Base-by-base conservation (phyloP, 2,329 filamentous ascomycete genomes). In the Clathrospora elynae region DNA sequence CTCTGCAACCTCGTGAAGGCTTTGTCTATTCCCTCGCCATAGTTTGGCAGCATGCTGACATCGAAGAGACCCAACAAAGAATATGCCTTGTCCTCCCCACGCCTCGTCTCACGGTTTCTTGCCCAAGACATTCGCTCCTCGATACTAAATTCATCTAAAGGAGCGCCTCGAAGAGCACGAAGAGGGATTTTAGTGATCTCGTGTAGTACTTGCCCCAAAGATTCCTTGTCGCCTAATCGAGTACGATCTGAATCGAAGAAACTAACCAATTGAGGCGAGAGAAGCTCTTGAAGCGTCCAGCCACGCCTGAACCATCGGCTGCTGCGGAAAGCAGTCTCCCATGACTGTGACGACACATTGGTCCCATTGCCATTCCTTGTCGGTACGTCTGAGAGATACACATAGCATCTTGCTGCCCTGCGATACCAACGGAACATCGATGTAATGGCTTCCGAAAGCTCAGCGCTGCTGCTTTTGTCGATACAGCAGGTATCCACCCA, bases 401-500 rank as follows among this genome's bases (percentile, higher is more conserved):
- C 45, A 24, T 48, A 48, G 17, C 41, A 48, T 29, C 6, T 9
- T 6, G 14, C 18, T 1, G 45, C 32, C 2, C 34, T 11, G 7
- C 30, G 3, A 19, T 40, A 44, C 43, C 32, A 46, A 2, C 37
- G 17, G 7, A 42, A 46, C 37, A 46, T 42, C 3, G 36, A 42
- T 2, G 30, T 46, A 2, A 46, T 46, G 3, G 43, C 32, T 16
- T 46, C 12, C 1, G 22, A 17, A 7, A 46, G 37, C 12, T 46
- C 37, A 1, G 24, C 20, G 7, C 9, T n/a, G 25, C 19, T 20
- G 12, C 11, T 11, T 17, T 46, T 46, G 10, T 36, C 33, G 1
- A 46, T 46, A n/a, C 32, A 46, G 16, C 37, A 46, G 3, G 43
- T 36, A 5, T 46, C 43, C 2, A 46, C 17, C 37, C 29, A 44